Evolutionary conservation across 2,329 filamentous ascomycete genomes (phyloP).

Genomic region (Acephala macrosclerotiorum): DNA sequence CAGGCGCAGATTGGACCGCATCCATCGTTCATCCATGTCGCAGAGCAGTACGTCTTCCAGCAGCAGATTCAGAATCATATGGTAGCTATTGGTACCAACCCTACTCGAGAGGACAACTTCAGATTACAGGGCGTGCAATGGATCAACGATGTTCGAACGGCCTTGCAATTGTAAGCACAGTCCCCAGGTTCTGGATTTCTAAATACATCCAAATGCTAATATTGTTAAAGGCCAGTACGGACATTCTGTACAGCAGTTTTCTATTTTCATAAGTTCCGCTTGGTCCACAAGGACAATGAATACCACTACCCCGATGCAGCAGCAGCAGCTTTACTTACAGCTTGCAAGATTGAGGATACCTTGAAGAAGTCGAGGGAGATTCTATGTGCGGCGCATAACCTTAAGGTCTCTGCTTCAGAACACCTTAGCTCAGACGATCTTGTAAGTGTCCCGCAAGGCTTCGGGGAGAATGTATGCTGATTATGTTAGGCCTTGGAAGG

Average conservation of each 20-base stretch:
- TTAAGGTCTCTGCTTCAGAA: constrained; percentile 70
- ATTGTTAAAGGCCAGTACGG: constrained; percentile 73
- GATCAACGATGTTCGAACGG: constrained; percentile 84
- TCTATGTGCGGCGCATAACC: constrained; percentile 86
- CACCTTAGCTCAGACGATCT: constrained; percentile 81
- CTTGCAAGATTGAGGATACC: constrained; percentile 97
- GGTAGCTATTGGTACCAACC: constrained; percentile 72
- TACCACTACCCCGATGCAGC: constrained; percentile 90
- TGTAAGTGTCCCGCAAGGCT: constrained; percentile 53
- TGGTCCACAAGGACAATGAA: constrained; percentile 84
- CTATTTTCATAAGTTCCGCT: constrained; percentile 93
- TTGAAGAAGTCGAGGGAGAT: constrained; percentile 97
- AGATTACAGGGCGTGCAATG: constrained; percentile 87
- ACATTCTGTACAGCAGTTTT: constrained; percentile 92
- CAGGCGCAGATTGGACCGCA: constrained; percentile 36
- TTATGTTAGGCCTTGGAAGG: constrained; percentile 76
- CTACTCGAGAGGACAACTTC: constrained; percentile 79
- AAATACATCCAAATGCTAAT: constrained; percentile 13
- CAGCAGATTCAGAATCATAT: constrained; percentile 79
- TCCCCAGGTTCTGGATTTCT: too few relatives aligned
- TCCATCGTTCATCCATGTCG: constrained; percentile 47
- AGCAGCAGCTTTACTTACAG: constrained; percentile 86
- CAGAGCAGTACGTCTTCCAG: constrained; percentile 80
- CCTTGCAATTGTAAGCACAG: constrained; percentile 74
- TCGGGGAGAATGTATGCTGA: neutral